Evolutionary conservation across 2,329 filamentous ascomycete genomes (phyloP).

Genomic region (Colletotrichum musae): DNA sequence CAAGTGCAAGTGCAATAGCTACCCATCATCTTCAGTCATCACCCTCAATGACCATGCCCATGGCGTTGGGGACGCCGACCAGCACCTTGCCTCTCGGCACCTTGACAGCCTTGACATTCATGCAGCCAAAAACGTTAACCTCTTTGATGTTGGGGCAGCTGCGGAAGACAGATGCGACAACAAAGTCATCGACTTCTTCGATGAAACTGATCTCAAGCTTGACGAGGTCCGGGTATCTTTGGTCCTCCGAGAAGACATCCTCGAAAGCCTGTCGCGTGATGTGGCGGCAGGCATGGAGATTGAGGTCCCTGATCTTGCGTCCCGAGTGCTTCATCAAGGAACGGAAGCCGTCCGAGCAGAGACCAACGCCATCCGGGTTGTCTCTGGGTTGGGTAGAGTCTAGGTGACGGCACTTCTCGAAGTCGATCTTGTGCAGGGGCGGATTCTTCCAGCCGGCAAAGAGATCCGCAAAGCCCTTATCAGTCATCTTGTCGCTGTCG

Average conservation of each 20-base stretch:
- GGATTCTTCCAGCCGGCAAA: constrained; percentile 85
- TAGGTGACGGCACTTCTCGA: constrained; percentile 83
- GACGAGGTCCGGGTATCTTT: constrained; percentile 76
- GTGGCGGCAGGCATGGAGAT: constrained; percentile 88
- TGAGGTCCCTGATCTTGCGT: constrained; percentile 73
- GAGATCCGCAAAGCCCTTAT: constrained; percentile 79
- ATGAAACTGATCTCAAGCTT: constrained; percentile 86
- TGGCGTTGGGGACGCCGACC: constrained; percentile 71
- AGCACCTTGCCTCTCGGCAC: constrained; percentile 70
- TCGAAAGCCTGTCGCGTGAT: constrained; percentile 81
- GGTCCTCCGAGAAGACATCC: constrained; percentile 75
- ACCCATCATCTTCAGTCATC: constrained; percentile 56
- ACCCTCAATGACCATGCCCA: constrained; percentile 73
- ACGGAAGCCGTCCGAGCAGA: constrained; percentile 82
- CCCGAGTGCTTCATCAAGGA: constrained; percentile 91
- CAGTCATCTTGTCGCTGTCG: constrained; percentile 82
- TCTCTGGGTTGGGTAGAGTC: constrained; percentile 79
- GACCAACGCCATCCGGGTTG: constrained; percentile 76
- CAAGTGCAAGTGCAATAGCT: background rate
- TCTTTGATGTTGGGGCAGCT: constrained; percentile 73
- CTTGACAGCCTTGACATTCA: constrained; percentile 68
- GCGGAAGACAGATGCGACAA: constrained; percentile 75
- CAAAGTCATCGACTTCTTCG: constrained; percentile 74
- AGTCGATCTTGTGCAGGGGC: constrained; percentile 78
- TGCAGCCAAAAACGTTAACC: constrained; percentile 76